Evolutionary conservation across 1,284 basidiomycete genomes (phyloP), one percentile per base, ranked within the genome.

Genomic region (Pholiota adiposa): DNA sequence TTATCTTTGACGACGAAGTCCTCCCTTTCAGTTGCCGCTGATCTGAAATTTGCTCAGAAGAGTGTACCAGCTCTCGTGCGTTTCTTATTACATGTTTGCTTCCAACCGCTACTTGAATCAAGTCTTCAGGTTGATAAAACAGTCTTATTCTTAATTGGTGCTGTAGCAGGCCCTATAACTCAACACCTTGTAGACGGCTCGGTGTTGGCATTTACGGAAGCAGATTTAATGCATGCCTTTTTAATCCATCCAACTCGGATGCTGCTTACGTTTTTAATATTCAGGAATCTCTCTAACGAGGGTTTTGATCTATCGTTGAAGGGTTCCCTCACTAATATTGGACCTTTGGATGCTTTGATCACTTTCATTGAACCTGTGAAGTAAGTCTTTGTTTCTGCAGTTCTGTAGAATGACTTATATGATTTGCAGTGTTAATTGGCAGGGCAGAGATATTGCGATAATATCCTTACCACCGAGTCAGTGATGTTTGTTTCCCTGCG

Each of bases 81-180:
- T 25, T 41, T 40, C n/a, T 25, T 54, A 31, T 27, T 41, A 29
- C n/a, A 7, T 57, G 25, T 51, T 49, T 29, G 25, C 51, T 38
- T 43, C 41, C 14, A 33, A 36, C 7, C 27, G 25, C 54, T 5
- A 16, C 18, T 46, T 16, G 31, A 23, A 16, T 16, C 36, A 38
- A 38, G 4, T 4, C 18, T 52, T 25, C 64, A 88, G 81, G 88
- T 85, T 5, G 90, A 92, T 66, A 67, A 79, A 59, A 86, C 86
- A 0, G 83, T 82, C 0, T 74, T 93, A 27, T 90, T 84, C 73
- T 78, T 92, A 51, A 87, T 92, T 48, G 87, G 89, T 34, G 87
- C 85, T 2, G 83, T 89, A 34, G 85, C 86, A 51, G 83, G 81
- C 2, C 87, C 88, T 16, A 77, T 91, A 52, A 83, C 89, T 4